Evolutionary conservation across 2,329 filamentous ascomycete species (phyloP), one percentile per base, ranked within the genome.

Genomic region (Pseudopithomyces maydicus): DNA sequence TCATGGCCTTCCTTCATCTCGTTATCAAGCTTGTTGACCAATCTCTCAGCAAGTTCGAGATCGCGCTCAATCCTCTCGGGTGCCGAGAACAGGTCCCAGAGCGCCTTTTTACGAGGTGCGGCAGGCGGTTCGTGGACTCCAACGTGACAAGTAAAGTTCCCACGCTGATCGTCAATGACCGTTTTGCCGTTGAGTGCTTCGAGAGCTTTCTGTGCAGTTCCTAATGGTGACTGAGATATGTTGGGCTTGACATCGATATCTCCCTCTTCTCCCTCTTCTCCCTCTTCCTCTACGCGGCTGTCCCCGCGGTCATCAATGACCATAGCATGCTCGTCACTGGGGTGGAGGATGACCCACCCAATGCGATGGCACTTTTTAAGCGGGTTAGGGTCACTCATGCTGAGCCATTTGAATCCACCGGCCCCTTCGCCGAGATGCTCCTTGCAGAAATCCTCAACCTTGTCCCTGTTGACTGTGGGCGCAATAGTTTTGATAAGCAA

Each of bases 171-270:
- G 71, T 99, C 95, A 69, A 96, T 92, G 59, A 99, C 96, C 0
- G 92, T 97, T 81, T 99, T 98, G 65, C 93, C 92, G 69, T 99
- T 98, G 67, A 99, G 89, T n/a, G 92, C 91, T 59, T 95, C 92
- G 0, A 97, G 84, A 1, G 94, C 94, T 70, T 90, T 94, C 44
- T 97, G 90, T 0, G 92, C 92, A 2, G 89, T 90, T 33, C 73
- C 76, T 20, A 71, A 63, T 17, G 68, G 68, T n/a, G 71, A 70
- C 50, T 77, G 75, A 1, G 68, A 55, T 19, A 71, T 62, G 19
- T 63, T 65, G 19, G 83, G 79, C 32, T 86, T 83, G 54, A 85
- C 85, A 15, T 82, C 81, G 39, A 85, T 81, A 65, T 81, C 75
- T 44, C 86, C 85, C 14, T 83, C 83, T 54, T 85, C 84, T 10